Conservation (phyloP, 257 asterid species). For the Solanum appendiculatum region DNA sequence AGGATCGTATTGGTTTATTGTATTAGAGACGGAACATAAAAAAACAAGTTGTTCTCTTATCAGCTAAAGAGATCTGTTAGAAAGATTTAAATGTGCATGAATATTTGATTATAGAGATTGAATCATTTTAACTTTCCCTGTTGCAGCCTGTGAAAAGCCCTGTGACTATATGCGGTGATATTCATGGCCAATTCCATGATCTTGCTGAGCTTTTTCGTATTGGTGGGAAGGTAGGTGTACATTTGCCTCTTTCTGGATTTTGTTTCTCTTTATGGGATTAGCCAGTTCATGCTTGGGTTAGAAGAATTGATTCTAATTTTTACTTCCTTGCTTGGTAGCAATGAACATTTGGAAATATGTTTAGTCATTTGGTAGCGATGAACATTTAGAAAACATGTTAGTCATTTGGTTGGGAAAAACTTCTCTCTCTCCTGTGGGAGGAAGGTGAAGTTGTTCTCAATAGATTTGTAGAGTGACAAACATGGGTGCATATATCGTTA, state of each 20-base stretch:
- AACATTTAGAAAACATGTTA: not conserved
- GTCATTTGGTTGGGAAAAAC: not conserved
- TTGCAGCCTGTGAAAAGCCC: constrained; percentile 86
- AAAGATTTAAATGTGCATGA: not conserved
- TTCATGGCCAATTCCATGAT: constrained; percentile 85
- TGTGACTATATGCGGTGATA: constrained; percentile 86
- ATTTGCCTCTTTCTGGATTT: not conserved
- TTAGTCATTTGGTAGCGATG: not conserved
- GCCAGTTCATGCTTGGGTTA: not conserved
- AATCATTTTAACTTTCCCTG: constrained; percentile 1
- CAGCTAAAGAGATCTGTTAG: not conserved
- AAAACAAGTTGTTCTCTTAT: not conserved
- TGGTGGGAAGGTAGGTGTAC: constrained; percentile 57
- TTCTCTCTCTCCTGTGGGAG: not conserved
- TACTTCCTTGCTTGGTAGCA: not conserved
- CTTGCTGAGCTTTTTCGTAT: constrained; percentile 82
- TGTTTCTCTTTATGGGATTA: not conserved
- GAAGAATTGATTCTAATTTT: not conserved
- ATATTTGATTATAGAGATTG: not conserved
- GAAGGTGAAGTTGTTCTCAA: not conserved
- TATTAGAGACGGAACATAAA: not conserved
- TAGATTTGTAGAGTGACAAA: not conserved
- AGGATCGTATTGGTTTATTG: not conserved
- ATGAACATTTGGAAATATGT: not conserved
- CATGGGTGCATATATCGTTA: not conserved